These are phyloP conservation scores for Rhododendron griersonianum DNA, from an alignment of 148 eudicot genomes.

Conservation along the genomic window DNA sequence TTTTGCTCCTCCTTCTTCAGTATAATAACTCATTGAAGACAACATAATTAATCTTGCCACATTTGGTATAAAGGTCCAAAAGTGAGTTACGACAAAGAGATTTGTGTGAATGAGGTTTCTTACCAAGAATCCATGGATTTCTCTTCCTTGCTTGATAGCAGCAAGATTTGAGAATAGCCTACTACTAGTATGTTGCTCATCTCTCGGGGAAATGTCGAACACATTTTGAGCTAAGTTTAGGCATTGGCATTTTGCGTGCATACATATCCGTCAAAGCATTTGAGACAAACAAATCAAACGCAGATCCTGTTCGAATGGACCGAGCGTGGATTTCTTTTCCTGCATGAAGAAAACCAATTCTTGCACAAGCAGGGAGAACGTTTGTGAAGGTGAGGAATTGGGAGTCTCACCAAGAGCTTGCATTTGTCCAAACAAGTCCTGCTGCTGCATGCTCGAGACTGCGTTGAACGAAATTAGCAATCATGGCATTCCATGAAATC, in stretches of 20 bases:
- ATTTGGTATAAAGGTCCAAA: background rate
- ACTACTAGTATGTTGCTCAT: constrained; percentile 54
- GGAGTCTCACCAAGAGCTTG: no score
- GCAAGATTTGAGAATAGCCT: constrained; percentile 59
- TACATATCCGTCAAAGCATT: constrained; percentile 56
- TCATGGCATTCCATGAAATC: no score
- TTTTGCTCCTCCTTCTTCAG: no score
- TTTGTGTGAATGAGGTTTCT: constrained; percentile 41
- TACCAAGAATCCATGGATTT: constrained; percentile 50
- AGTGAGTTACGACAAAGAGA: constrained; percentile 23
- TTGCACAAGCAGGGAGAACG: constrained; percentile 76
- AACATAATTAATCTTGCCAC: constrained; percentile 43
- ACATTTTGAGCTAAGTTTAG: constrained; percentile 49
- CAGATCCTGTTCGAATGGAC: constrained; percentile 42
- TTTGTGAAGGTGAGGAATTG: no score
- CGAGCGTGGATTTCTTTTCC: constrained; percentile 61
- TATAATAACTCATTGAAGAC: no score
- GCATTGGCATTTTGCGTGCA: constrained; percentile 59
- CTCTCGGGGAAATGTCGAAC: constrained; percentile 47
- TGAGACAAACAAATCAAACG: constrained; percentile 39
- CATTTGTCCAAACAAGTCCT: no score
- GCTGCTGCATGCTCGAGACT: no score
- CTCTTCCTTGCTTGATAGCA: constrained; percentile 60
- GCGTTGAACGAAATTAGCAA: no score
- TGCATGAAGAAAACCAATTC: constrained; percentile 34